Conservation (phyloP, 495 filamentous ascomycete genomes). For the Parmelia sp. region DNA sequence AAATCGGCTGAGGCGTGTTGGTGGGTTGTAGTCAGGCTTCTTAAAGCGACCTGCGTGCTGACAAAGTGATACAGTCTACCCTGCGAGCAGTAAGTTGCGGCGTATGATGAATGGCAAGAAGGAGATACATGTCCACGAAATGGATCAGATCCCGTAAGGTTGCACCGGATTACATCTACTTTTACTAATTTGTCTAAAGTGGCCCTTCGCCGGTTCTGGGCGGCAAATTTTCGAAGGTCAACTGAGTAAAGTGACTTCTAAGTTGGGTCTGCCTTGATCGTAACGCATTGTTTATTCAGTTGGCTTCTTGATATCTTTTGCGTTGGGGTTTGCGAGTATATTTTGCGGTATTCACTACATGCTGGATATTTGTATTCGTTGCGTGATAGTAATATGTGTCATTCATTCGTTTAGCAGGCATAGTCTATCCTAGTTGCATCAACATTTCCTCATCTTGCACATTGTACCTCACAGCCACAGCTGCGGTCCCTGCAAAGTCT, state of each 20-base stretch:
- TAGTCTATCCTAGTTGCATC: neutral
- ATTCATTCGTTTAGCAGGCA: neutral
- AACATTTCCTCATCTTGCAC: too few species aligned
- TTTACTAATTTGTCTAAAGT: slow-evolving; percentile 5
- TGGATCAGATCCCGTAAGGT: slow-evolving; percentile 30
- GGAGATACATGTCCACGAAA: slow-evolving; percentile 29
- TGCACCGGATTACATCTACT: neutral
- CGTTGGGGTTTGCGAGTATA: too few species aligned
- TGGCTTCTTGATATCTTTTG: neutral
- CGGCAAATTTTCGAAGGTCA: slow-evolving; percentile 17
- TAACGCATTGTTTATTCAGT: neutral
- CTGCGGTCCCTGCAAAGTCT: too few species aligned
- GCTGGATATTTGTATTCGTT: neutral
- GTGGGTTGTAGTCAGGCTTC: slow-evolving; percentile 16
- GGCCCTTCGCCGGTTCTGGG: slow-evolving; percentile 18
- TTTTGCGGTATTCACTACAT: neutral
- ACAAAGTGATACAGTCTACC: slow-evolving; percentile 25
- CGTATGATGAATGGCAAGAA: slow-evolving; percentile 33
- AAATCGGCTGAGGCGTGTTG: slow-evolving; percentile 41
- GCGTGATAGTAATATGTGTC: neutral
- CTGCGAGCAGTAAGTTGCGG: slow-evolving; percentile 33
- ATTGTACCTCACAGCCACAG: too few species aligned
- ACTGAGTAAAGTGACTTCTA: neutral
- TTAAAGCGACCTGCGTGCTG: neutral
- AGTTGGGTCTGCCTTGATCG: neutral